Evolutionary conservation across 495 filamentous ascomycete genomes (phyloP), one percentile per base, ranked within the genome.

Genomic region (Annulohypoxylon stygium): DNA sequence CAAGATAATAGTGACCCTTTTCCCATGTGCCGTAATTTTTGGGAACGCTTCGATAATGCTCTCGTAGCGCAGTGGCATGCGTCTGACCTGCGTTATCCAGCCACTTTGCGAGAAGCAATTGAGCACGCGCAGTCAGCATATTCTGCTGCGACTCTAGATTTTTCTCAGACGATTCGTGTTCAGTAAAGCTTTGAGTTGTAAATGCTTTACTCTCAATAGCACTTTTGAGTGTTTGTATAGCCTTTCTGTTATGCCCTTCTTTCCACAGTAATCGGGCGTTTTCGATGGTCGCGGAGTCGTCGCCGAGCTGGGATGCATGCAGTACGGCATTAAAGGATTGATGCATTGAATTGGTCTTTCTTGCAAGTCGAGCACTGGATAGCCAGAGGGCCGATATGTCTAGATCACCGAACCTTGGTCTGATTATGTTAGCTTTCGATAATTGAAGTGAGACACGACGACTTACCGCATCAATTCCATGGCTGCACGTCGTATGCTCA

Each of bases 1-100:
- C 96, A 16, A 99, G 87, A 80, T 98, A 97, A 79, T 98, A 98
- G 78, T 97, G 93, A 0, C 93, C 95, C 81, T 97, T 97, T 75
- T 99, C 97, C 94, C 95, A 99, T 69, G 89, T 90, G 0, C 81
- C 75, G 72, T 86, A 84, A 8, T 85, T 83, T 71, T 83, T 87
- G 16, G 88, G 83, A 7, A 94, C 95, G 66, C 90, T 85, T 45
- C 91, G 90, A 78, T 97, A 98, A 78, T 93, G 89, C 16, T 89
- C 85, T 30, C 92, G 89, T 63, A 98, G 88, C 4, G 90, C 88
- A 37, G 88, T 86, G 16, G 93, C 91, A 78, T 94, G 91, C 1
- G 93, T 97, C 78, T 98, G 94, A 12, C 97, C 96, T 16, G 96
- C 92, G 65, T 87, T 89, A 76, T 98, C 96, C 12, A 97, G 88